Conservation (phyloP, 805 yeast genomes). For the Candida berthetii region DNA sequence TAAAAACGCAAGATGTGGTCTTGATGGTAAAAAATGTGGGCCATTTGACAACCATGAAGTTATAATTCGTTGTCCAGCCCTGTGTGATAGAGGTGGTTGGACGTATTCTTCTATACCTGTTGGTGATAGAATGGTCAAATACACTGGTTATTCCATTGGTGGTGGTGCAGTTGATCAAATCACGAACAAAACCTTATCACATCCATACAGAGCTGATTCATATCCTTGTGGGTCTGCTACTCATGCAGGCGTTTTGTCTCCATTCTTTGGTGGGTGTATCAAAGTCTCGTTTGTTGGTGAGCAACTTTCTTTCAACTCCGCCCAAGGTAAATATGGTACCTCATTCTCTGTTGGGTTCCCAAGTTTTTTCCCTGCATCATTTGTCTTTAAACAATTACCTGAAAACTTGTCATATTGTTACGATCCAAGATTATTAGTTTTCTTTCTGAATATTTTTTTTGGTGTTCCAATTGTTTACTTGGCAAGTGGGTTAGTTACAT, state of each 20-base stretch:
- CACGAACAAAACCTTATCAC: conserved; percentile 27
- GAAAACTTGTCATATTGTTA: conserved; percentile 45
- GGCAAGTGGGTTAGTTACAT: conserved; percentile 39
- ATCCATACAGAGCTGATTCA: conserved; percentile 83
- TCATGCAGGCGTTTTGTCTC: conserved; percentile 76
- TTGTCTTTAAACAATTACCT: conserved; percentile 42
- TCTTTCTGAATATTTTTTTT: conserved; percentile 50
- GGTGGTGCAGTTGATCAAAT: conserved; percentile 43
- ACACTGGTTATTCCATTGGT: conserved; percentile 70
- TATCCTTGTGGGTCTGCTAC: conserved; percentile 87
- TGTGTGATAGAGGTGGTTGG: conserved; percentile 76
- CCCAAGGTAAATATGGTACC: conserved; percentile 46
- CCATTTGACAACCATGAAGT: conserved; percentile 39
- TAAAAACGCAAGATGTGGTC: conserved; percentile 70
- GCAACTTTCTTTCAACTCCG: conserved; percentile 38
- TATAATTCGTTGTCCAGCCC: conserved; percentile 76
- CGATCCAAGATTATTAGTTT: conserved; percentile 60
- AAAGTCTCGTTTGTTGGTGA: conserved; percentile 51
- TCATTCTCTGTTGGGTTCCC: conserved; percentile 43
- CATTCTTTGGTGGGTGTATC: conserved; percentile 76
- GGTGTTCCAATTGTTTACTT: conserved; percentile 59
- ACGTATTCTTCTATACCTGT: conserved; percentile 70
- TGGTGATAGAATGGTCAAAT: conserved; percentile 62
- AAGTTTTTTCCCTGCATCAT: conserved; percentile 74
- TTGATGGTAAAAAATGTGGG: conserved; percentile 55